These are phyloP conservation scores for Cercophora samala DNA, from an alignment of 495 filamentous ascomycete species.

Conservation along the genomic window DNA sequence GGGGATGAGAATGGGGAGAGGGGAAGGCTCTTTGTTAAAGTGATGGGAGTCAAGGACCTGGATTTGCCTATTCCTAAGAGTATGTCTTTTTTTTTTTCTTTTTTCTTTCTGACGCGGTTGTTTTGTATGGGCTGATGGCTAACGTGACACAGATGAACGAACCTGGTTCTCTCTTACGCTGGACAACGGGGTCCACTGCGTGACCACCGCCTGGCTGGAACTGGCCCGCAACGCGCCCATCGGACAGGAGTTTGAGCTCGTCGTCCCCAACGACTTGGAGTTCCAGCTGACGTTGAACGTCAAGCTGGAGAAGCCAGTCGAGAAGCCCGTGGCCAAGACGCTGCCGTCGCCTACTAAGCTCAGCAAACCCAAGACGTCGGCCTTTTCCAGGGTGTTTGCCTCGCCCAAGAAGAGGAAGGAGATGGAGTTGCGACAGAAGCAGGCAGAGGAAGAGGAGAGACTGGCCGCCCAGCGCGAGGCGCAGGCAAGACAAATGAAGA, in stretches of 20 bases:
- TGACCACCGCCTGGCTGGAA: constrained; percentile 93
- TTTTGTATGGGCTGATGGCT: constrained; percentile 5
- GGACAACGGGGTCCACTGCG: constrained; percentile 96
- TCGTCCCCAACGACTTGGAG: constrained; percentile 93
- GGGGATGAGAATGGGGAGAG: constrained; percentile 76
- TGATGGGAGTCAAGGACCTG: constrained; percentile 91
- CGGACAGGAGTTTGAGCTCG: constrained; percentile 96
- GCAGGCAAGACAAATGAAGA: constrained; percentile 53
- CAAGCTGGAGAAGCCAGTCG: constrained; percentile 79
- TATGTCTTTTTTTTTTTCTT: constrained; percentile 44
- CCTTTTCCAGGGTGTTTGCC: constrained; percentile 88
- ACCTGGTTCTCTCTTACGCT: constrained; percentile 91
- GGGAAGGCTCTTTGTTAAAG: constrained; percentile 94
- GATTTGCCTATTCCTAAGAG: constrained; percentile 87
- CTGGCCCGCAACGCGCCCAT: constrained; percentile 90
- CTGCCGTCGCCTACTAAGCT: constrained; percentile 57
- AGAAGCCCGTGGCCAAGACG: constrained; percentile 38
- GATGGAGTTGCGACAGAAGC: constrained; percentile 73
- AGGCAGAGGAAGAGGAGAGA: constrained; percentile 70
- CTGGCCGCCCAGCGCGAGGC: constrained; percentile 64
- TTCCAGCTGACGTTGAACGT: constrained; percentile 96
- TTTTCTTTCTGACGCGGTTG: too few relatives aligned
- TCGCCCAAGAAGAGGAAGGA: constrained; percentile 95
- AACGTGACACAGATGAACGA: constrained; percentile 66
- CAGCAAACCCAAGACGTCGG: constrained; percentile 65